Base-by-base conservation (phyloP, 2,329 filamentous ascomycete species). In the Erysiphe pulchra region DNA sequence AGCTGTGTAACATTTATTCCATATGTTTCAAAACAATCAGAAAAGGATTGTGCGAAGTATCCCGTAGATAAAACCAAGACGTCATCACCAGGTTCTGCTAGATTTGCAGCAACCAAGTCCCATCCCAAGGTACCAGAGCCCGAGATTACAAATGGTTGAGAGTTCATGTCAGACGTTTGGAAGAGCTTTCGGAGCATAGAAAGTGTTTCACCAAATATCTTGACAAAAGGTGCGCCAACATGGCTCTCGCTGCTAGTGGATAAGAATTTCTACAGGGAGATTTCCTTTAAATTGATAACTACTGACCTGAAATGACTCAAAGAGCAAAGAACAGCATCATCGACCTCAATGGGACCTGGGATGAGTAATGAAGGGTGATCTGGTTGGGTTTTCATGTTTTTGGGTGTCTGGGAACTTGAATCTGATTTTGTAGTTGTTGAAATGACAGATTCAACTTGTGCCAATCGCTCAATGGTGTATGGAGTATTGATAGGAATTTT, bases 341-440 rank as follows among this genome's bases (percentile, higher is more conserved):
- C 87, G 60, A 94, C 94, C 67, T 95, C 87, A 62, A 95, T 92
- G 58, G 90, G 90, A 51, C 90, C 90, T 44, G 90, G 90, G 59
- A 98, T 95, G 65, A 98, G 75, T 63, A 98, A 69, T 47, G 87
- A 78, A 39, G 73, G 63, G 58, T 78, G 74, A 44, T 66, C 62
- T 46, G 71, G 66, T 55, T 77, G 74, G 48, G 66, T 67, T 53
- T 73, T 76, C 74, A 77, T 77, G 37, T 47, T 50, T 37, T 51
- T 42, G 46, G 47, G 39, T 38, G 45, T 43, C 37, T 50, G 42
- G n/a, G 47, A 47, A 40, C 34, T 51, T 16, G 51, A 49, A 42
- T 43, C 54, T 24, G 48, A 53, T 47, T 34, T 42, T 48, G 49
- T 48, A 39, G 28, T 36, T 39, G 50, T 49, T 31, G 39, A 17